phyloP scores from a whole-genome alignment of 805 yeast species.

The Saturnispora mendoncae region DNA sequence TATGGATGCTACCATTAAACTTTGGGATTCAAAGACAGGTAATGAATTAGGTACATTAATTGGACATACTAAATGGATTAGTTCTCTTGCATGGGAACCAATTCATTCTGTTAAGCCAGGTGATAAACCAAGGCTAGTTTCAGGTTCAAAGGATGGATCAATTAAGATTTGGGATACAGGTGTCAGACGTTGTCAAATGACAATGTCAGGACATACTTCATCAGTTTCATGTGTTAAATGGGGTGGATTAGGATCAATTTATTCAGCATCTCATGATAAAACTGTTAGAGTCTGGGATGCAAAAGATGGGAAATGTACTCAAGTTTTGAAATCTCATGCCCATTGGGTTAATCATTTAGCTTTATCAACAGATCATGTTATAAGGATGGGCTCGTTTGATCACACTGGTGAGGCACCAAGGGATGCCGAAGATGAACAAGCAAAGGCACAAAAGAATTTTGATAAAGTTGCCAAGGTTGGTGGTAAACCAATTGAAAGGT shows the following conservation, averaged over 20 bases:
- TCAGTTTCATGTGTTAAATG: slow-evolving; percentile 94
- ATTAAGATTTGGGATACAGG: slow-evolving; percentile 83
- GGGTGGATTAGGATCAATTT: slow-evolving; percentile 83
- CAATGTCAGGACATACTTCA: slow-evolving; percentile 80
- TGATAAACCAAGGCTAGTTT: slow-evolving; percentile 61
- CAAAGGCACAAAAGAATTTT: slow-evolving; percentile 50
- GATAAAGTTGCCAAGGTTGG: slow-evolving; percentile 53
- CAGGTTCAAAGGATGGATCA: slow-evolving; percentile 89
- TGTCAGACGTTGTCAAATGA: slow-evolving; percentile 52
- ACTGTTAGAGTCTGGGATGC: slow-evolving; percentile 90
- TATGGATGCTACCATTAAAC: slow-evolving; percentile 81
- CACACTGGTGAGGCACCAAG: slow-evolving; percentile 45
- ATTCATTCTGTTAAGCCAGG: slow-evolving; percentile 65
- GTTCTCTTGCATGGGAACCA: slow-evolving; percentile 92
- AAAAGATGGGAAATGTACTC: slow-evolving; percentile 63
- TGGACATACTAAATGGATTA: slow-evolving; percentile 88
- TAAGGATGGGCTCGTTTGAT: slow-evolving; percentile 84
- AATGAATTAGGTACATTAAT: slow-evolving; percentile 52
- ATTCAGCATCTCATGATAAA: slow-evolving; percentile 93
- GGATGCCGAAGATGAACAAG: slow-evolving; percentile 37
- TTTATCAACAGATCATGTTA: slow-evolving; percentile 79
- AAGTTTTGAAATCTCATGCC: slow-evolving; percentile 79
- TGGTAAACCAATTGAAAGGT: slow-evolving; percentile 55
- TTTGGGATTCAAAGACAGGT: slow-evolving; percentile 81
- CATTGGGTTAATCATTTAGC: slow-evolving; percentile 98